A percentile compares a stretch with the other conserved stretches of the same genome.
These are phyloP conservation scores for Patellifolia procumbens DNA, from an alignment of 179 eudicot genomes.

Conservation along the genomic window DNA sequence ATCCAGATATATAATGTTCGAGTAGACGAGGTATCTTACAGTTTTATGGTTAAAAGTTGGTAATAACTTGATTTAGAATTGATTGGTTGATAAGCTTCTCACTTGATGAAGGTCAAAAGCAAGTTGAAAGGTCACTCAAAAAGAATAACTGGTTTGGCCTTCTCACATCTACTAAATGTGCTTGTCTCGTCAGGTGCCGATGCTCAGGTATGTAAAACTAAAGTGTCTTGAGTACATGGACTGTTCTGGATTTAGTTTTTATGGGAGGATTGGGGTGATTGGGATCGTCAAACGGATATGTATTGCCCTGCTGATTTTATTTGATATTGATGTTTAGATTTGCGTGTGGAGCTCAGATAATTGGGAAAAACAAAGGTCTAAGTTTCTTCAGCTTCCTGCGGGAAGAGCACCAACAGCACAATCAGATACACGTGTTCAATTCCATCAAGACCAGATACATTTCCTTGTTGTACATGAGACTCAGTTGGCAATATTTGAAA, in stretches of 20 bases:
- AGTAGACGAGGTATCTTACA: slow-evolving; percentile 74
- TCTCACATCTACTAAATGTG: slow-evolving; percentile 73
- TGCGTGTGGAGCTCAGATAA: slow-evolving; percentile 84
- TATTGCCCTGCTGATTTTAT: neutral
- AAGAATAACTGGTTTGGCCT: slow-evolving; percentile 95
- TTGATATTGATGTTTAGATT: slow-evolving; percentile 42
- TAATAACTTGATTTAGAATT: neutral
- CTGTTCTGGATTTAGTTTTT: neutral
- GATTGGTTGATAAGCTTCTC: slow-evolving; percentile 2
- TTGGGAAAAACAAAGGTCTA: slow-evolving; percentile 84
- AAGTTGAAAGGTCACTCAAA: slow-evolving; percentile 93
- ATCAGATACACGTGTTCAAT: slow-evolving; percentile 92
- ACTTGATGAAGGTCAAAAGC: slow-evolving; percentile 76
- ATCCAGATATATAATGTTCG: slow-evolving; percentile 96
- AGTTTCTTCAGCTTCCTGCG: slow-evolving; percentile 70
- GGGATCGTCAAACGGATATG: neutral
- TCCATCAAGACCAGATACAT: slow-evolving; percentile 89
- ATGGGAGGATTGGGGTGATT: neutral
- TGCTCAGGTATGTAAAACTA: slow-evolving; percentile 60
- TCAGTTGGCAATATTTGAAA: slow-evolving; percentile 80
- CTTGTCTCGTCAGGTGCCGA: slow-evolving; percentile 98
- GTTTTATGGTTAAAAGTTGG: neutral
- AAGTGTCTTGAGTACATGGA: neutral
- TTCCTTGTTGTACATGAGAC: slow-evolving; percentile 91
- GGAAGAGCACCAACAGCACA: slow-evolving; percentile 66